Evolutionary conservation across 2,329 filamentous ascomycete species (phyloP).

Genomic region (Claviceps capensis): DNA sequence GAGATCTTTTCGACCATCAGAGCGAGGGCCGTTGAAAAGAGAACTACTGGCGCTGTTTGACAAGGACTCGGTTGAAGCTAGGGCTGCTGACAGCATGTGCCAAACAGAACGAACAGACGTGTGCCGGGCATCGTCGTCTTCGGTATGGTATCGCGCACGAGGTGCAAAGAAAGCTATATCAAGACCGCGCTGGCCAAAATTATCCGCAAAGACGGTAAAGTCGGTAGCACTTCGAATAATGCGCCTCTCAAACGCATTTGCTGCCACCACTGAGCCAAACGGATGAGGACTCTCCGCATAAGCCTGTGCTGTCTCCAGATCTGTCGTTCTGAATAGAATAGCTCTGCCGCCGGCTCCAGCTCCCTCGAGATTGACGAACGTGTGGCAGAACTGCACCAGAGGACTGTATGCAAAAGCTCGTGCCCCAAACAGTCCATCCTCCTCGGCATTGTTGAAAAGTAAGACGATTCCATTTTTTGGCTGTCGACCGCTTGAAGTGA

Average conservation of each 20-base stretch:
- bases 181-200: constrained; percentile 70
- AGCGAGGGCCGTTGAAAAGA: constrained; percentile 47
- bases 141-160: constrained; percentile 77
- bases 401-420: constrained; percentile 74
- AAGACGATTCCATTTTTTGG: constrained; percentile 71
- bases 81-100: constrained; percentile 85
- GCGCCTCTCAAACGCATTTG: constrained; percentile 70
- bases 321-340: constrained; percentile 75
- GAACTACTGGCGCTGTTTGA: constrained; percentile 49
- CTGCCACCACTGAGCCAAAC: constrained; percentile 69
- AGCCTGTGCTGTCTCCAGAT: constrained; percentile 69
- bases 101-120: constrained; percentile 60
- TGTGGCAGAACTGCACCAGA: constrained; percentile 64
- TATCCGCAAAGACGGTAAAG: constrained; percentile 67
- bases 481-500: constrained; percentile 55
- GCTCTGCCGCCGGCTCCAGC: constrained; percentile 85
- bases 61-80: constrained; percentile 60
- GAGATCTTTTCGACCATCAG: constrained; percentile 42
- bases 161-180: constrained; percentile 89
- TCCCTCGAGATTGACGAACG: constrained; percentile 89
- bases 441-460: constrained; percentile 89
- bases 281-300: constrained; percentile 62
- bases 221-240: constrained; percentile 79
- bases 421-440: constrained; percentile 82
- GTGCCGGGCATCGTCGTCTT: constrained; percentile 73